phyloP scores from a whole-genome alignment of 352 stramenopile species.

The Globisporangium carolinianum region DNA sequence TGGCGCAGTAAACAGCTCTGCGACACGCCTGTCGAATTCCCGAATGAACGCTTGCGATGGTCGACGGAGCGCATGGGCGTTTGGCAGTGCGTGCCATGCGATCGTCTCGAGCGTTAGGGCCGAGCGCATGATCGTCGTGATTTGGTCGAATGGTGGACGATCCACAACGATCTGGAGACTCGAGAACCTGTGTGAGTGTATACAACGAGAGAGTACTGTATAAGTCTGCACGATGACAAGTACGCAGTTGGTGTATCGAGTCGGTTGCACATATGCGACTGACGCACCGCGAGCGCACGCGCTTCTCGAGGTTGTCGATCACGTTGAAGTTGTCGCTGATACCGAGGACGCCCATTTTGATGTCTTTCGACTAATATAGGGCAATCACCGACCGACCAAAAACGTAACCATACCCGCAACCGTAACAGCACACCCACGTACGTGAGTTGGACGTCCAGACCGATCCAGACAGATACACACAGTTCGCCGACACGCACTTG shows the following conservation, averaged over 20 bases:
- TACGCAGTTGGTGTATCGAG: neutral
- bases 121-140: slow-evolving; percentile 35
- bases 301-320: slow-evolving; percentile 75
- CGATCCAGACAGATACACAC: too few species aligned
- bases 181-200: slow-evolving; percentile 46
- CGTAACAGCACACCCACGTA: too few species aligned
- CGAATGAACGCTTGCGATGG: slow-evolving; percentile 26
- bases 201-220: neutral
- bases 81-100: slow-evolving; percentile 18
- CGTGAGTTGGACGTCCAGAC: too few species aligned
- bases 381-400: neutral
- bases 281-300: slow-evolving; percentile 60
- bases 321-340: slow-evolving; percentile 79
- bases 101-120: slow-evolving; percentile 32
- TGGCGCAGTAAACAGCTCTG: slow-evolving; percentile 22
- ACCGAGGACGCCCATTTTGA: slow-evolving; percentile 77
- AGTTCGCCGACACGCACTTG: slow-evolving; percentile 21
- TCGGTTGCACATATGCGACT: neutral
- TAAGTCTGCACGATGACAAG: neutral
- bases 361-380: slow-evolving; percentile 46
- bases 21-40: slow-evolving; percentile 35
- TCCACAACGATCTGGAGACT: slow-evolving; percentile 75
- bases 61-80: slow-evolving; percentile 2
- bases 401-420: too few species aligned
- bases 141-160: slow-evolving; percentile 41